Conservation (phyloP, 305 asterid genomes). For the Fraxinus greggii region DNA sequence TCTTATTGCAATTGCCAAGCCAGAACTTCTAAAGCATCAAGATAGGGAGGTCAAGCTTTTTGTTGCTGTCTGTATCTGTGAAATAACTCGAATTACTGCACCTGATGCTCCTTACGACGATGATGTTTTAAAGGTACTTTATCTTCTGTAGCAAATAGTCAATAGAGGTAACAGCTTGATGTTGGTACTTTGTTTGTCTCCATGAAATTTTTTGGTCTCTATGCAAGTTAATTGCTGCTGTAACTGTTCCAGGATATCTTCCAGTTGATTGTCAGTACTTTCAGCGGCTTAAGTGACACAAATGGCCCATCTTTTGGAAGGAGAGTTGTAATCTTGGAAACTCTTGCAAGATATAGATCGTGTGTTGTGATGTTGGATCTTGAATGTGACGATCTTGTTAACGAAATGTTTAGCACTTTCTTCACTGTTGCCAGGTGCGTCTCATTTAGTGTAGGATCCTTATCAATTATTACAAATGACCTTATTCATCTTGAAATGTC, state of each 20-base stretch:
- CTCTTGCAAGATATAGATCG: conserved; percentile 90
- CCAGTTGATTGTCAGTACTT: conserved; percentile 81
- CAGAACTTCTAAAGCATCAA: conserved; percentile 88
- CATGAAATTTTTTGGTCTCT: conserved; percentile 18
- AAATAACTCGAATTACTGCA: conserved; percentile 95
- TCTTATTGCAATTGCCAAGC: conserved; percentile 68
- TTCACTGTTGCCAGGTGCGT: conserved; percentile 75
- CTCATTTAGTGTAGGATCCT: conserved; percentile 19
- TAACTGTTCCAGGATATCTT: conserved; percentile 70
- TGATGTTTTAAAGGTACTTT: conserved; percentile 67
- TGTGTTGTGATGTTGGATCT: conserved; percentile 98
- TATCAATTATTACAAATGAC: conserved; percentile 5
- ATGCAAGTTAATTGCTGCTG: conserved; percentile 25
- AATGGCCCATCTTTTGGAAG: conserved; percentile 76
- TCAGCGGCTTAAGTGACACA: conserved; percentile 78
- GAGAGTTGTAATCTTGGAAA: conserved; percentile 89
- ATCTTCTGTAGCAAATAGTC: conserved; percentile 14
- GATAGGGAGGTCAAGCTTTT: conserved; percentile 92
- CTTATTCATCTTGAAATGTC: conserved; percentile 4
- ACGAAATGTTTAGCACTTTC: conserved; percentile 80
- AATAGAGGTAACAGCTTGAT: conserved; percentile 21
- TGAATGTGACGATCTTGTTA: conserved; percentile 87
- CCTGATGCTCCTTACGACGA: conserved; percentile 87
- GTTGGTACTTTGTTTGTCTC: conserved; percentile 9
- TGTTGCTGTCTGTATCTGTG: conserved; percentile 90